These are phyloP conservation scores for Torrubiella hemipterigena DNA, from an alignment of 2,329 filamentous ascomycete species.

Conservation along the genomic window DNA sequence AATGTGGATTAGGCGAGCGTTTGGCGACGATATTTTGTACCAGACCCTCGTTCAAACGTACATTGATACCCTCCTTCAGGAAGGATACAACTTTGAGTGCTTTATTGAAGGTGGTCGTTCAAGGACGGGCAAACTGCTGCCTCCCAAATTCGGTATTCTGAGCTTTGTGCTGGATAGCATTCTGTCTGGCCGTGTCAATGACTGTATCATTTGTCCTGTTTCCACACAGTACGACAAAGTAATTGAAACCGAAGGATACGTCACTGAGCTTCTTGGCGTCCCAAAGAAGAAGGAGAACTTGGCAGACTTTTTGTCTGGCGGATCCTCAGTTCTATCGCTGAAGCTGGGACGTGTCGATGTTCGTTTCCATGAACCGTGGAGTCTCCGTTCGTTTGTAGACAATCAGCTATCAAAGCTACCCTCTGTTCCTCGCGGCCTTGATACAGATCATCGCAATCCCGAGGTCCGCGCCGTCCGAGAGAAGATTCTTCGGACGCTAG, in stretches of 20 bases:
- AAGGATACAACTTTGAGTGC: conserved; percentile 91
- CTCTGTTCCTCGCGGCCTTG: conserved; percentile 24
- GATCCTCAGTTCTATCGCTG: conserved; percentile 75
- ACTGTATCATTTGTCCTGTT: conserved; percentile 88
- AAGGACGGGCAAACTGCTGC: conserved; percentile 82
- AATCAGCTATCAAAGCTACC: conserved; percentile 54
- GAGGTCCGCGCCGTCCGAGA: conserved; percentile 46
- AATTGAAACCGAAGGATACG: conserved; percentile 94
- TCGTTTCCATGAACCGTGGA: conserved; percentile 95
- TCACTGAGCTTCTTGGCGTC: conserved; percentile 82
- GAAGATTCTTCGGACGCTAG: conserved; percentile 71
- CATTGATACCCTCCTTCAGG: conserved; percentile 81
- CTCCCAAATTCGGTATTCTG: conserved; percentile 91
- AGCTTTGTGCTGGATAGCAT: conserved; percentile 86
- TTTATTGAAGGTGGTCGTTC: conserved; percentile 95
- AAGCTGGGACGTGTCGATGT: conserved; percentile 89
- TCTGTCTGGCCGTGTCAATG: conserved; percentile 74
- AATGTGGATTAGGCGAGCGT: conserved; percentile 90
- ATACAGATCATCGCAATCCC: conserved; percentile 32
- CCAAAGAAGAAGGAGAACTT: conserved; percentile 95
- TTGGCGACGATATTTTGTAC: conserved; percentile 86
- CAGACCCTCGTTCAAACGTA: conserved; percentile 90
- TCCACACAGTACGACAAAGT: conserved; percentile 99
- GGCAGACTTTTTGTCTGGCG: conserved; percentile 72
- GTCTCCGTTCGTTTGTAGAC: conserved; percentile 66